Conservation (phyloP, 352 stramenopile species). For the Phytopythium helicoides region DNA sequence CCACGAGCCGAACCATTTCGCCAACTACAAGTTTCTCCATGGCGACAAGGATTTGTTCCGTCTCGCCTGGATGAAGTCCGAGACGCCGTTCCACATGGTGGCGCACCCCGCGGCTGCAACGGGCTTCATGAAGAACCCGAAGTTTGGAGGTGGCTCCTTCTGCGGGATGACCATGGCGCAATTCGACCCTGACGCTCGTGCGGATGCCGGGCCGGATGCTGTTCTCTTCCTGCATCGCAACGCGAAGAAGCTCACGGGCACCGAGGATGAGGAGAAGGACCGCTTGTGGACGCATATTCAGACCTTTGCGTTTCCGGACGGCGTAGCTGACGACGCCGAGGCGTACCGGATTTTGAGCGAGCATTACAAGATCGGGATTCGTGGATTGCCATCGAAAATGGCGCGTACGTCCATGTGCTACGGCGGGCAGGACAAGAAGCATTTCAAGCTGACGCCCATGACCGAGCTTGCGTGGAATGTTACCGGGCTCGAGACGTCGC, state of each 20-base stretch:
- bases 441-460: constrained; percentile 21
- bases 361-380: constrained; percentile 19
- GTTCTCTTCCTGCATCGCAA: constrained; percentile 64
- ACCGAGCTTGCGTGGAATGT: constrained; percentile 17
- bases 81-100: constrained; percentile 54
- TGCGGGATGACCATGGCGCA: constrained; percentile 56
- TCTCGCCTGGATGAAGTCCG: constrained; percentile 50
- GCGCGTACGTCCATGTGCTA: constrained; percentile 31
- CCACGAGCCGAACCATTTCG: constrained; percentile 34
- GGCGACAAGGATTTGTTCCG: constrained; percentile 68
- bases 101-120: constrained; percentile 11
- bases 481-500: constrained; percentile 15
- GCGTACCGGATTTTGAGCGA: constrained; percentile 21
- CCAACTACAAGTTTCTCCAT: constrained; percentile 30
- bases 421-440: constrained; percentile 15
- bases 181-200: constrained; percentile 13
- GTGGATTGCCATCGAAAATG: constrained; percentile 14
- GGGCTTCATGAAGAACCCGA: neutral
- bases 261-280: constrained; percentile 20
- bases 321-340: constrained; percentile 4
- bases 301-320: constrained; percentile 19
- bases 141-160: constrained; percentile 35
- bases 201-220: constrained; percentile 1
- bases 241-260: constrained; percentile 28
- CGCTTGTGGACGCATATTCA: constrained; percentile 27